Base-by-base conservation (phyloP, 257 asterid species). In the Solanum clarkiae region DNA sequence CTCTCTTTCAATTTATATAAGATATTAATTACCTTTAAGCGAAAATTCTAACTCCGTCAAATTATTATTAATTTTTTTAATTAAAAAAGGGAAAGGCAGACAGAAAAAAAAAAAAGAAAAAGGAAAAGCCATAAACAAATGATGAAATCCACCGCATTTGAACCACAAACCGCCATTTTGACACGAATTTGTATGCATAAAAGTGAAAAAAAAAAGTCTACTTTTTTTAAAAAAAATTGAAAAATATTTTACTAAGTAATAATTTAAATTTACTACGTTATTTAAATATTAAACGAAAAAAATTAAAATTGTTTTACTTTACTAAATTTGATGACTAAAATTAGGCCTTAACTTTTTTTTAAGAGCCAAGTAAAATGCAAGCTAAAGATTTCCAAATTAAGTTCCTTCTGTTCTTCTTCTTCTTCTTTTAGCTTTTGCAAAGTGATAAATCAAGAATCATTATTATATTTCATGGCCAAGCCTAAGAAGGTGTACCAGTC, bases 181-280 rank as follows among this genome's bases (percentile, higher is more conserved):
- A 85, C 86, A 63, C 90, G 89, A 89, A 85, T 87, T 86, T 89
- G 63, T 84, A 81, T 87, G 90, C 89, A 86, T 54, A 47, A 54
- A 44, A 70, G 20, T 10, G 22, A 11, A 16, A 15, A 45, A 80
- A 56, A 75, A 70, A 40, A 16, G 4, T 5, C 0, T 4, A 36
- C 40, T 36, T 36, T 36, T 36, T 36, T 36, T 36, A 4, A 36
- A 36, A 36, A 36, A 36, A 0, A 4, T 36, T 4, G 0, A 36
- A 36, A 36, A 36, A 36, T 36, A 36, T 36, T 36, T 36, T 36
- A 36, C 42, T 36, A 36, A 36, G 4, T 36, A 36, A 36, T 36
- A 36, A 36, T 36, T 36, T 36, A 36, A 36, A 36, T 36, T 36
- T 36, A 36, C 42, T 36, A 36, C 42, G 42, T 36, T 36, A 36